phyloP scores from a whole-genome alignment of 106 monocot genomes.

The Acorus gramineus region DNA sequence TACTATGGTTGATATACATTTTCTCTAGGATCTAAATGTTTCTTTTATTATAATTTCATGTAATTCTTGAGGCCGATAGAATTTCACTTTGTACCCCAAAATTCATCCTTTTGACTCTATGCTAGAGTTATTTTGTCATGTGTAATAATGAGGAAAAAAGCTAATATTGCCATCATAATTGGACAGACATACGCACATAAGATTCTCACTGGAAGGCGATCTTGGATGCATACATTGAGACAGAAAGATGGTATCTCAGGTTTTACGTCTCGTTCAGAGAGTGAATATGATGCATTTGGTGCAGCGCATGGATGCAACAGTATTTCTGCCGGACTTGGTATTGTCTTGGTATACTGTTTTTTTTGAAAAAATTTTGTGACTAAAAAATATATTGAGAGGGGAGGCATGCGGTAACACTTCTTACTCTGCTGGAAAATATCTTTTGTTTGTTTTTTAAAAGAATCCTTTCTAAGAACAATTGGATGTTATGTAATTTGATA shows the following conservation, averaged over 20 bases:
- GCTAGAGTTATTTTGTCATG: no score
- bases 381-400: no score
- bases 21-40: not conserved
- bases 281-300: slow-evolving; percentile 74
- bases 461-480: not conserved
- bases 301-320: slow-evolving; percentile 79
- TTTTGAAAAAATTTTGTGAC: not conserved
- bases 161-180: slow-evolving; percentile 2
- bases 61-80: no score
- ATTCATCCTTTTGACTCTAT: no score
- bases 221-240: slow-evolving; percentile 47
- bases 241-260: slow-evolving; percentile 58
- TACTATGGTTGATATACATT: not conserved
- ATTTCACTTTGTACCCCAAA: no score
- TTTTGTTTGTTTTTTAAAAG: not conserved
- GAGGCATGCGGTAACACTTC: no score
- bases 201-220: slow-evolving; percentile 68
- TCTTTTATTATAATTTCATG: no score
- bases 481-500: no score
- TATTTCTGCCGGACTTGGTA: slow-evolving; percentile 75
- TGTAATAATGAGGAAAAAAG: no score
- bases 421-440: no score
- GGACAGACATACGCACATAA: slow-evolving; percentile 72
- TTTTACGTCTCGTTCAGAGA: slow-evolving; percentile 62
- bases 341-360: not conserved